A percentile compares a stretch with the other conserved stretches of the same genome.
Conservation (phyloP, 2,329 filamentous ascomycete genomes). For the Botrytis squamosa region DNA sequence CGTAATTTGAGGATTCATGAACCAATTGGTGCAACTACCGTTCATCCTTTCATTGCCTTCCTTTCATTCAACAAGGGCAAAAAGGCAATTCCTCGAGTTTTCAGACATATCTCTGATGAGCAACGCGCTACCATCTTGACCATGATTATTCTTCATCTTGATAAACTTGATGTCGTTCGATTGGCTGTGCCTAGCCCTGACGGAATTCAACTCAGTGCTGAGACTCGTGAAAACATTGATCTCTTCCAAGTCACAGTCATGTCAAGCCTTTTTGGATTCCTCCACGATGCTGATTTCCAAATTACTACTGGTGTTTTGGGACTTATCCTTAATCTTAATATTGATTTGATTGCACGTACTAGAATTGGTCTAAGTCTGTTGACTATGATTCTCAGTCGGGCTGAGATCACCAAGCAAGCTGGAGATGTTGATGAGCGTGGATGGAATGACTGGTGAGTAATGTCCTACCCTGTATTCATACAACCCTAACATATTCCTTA, state of each 20-base stretch:
- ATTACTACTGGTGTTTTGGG: slow-evolving; percentile 90
- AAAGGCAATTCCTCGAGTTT: slow-evolving; percentile 90
- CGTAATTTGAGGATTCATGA: slow-evolving; percentile 86
- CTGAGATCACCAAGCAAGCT: slow-evolving; percentile 87
- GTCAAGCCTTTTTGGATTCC: slow-evolving; percentile 83
- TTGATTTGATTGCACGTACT: slow-evolving; percentile 80
- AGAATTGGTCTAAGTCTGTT: slow-evolving; percentile 86
- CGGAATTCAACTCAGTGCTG: slow-evolving; percentile 69
- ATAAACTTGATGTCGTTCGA: slow-evolving; percentile 85
- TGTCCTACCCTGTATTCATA: neutral
- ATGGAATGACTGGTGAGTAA: slow-evolving; percentile 73
- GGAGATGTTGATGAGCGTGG: slow-evolving; percentile 67
- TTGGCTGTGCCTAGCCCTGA: slow-evolving; percentile 72
- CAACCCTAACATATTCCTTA: slow-evolving; percentile 42
- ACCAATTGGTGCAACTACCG: slow-evolving; percentile 72
- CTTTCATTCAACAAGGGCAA: slow-evolving; percentile 94
- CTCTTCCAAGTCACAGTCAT: slow-evolving; percentile 86
- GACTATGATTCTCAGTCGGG: slow-evolving; percentile 90
- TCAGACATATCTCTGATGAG: slow-evolving; percentile 87
- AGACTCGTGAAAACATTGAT: slow-evolving; percentile 87
- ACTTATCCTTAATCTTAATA: slow-evolving; percentile 76
- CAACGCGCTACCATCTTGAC: slow-evolving; percentile 94
- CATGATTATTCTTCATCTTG: slow-evolving; percentile 91
- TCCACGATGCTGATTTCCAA: slow-evolving; percentile 85
- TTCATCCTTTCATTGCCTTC: slow-evolving; percentile 95